Evolutionary conservation across 1,139 yeast species (phyloP), one percentile per base, ranked within the genome.

Genomic region (Barnettozyma hawaiiensis): DNA sequence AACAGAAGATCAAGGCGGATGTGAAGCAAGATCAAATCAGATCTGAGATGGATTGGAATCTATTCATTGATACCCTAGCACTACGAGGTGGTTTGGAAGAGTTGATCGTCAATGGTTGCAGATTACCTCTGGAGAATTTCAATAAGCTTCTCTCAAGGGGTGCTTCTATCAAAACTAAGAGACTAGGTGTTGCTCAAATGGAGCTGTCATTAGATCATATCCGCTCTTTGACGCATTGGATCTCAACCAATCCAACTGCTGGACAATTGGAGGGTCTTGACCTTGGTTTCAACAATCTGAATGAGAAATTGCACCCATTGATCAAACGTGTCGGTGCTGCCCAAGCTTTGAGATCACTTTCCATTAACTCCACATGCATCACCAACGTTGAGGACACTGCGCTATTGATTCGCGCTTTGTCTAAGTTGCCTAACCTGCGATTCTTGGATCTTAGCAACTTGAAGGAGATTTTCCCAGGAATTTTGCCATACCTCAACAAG

Each of bases 81-180:
- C 48, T 61, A 10, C 69, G 92, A 50, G 81, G 83, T 11, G 95
- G 95, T 0, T 69, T 89, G 39, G 95, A 85, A 59, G 96, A 89
- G 57, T 69, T 90, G 49, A 79, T 86, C 19, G 67, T 90, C 29
- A 86, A 86, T 58, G 96, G 96, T 5, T 81, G 95, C 53, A 76
- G 77, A 58, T 45, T 62, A 29, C 66, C 77, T 1, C 73, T 74
- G 40, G 71, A 66, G 2, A 68, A 65, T 19, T 81, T 87, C 50
- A 59, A 66, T 28, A 62, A 65, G 10, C 61, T 83, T 39, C 67
- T 89, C 20, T 66, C 66, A 20, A 66, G 67, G 18, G 86, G 85
- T 0, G 70, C 82, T 15, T 54, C 67, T 5, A 57, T 69, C 15
- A 64, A 71, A 14, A 85, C 95, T 1, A 76, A 75, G 57, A 70